phyloP scores from a whole-genome alignment of 2,329 filamentous ascomycete species.

The Aspergillus tubingensis region DNA sequence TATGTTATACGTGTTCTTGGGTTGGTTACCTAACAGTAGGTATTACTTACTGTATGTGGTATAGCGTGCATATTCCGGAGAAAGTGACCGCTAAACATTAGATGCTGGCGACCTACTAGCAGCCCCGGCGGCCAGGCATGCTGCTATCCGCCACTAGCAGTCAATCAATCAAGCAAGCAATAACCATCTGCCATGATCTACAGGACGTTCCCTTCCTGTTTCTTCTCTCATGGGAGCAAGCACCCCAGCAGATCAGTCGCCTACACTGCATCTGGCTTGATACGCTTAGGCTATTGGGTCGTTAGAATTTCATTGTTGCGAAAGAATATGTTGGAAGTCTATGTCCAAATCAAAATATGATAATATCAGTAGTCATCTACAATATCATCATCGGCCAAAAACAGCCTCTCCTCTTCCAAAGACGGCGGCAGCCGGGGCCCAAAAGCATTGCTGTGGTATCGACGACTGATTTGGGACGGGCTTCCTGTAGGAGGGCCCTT shows the following conservation, averaged over 20 bases:
- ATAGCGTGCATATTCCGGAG: no score
- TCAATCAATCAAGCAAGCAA: no score
- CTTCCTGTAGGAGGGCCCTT: not conserved
- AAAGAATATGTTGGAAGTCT: not conserved
- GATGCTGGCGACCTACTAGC: no score
- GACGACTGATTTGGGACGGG: not conserved
- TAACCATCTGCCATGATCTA: not conserved
- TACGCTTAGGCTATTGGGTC: not conserved
- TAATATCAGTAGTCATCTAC: constrained; percentile 59
- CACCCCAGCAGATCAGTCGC: not conserved
- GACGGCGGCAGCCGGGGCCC: constrained; percentile 25
- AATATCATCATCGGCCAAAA: constrained; percentile 82
- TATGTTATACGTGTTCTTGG: not conserved
- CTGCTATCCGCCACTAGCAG: no score
- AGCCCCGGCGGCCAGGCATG: no score
- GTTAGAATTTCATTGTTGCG: not conserved
- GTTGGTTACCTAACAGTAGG: no score
- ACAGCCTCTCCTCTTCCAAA: constrained; percentile 62
- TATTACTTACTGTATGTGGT: no score
- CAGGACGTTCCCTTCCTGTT: not conserved
- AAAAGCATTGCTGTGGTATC: constrained; percentile 27
- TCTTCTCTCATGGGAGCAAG: not conserved
- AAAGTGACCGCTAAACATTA: no score
- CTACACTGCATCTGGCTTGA: not conserved
- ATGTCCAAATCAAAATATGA: not conserved